Base-by-base conservation (phyloP, 495 filamentous ascomycete species). In the Astrothelium macrocarpum region DNA sequence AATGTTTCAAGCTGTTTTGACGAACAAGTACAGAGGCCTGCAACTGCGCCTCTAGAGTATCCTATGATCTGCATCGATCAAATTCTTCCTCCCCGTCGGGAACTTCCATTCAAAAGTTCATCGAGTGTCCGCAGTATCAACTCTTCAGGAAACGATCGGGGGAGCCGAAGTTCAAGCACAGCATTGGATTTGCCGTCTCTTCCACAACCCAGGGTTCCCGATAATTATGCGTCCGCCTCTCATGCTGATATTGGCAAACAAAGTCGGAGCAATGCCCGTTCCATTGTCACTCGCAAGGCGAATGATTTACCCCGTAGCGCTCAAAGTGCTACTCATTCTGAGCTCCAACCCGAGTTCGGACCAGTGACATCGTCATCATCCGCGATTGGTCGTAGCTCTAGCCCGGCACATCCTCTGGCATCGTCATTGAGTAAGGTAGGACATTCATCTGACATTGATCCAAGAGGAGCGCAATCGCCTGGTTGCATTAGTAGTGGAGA, bases 61-160 rank as follows among this genome's bases (percentile, higher is more conserved):
- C 10, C 16, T 25, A 26, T 43, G 26, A 32, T 62, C 26, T 58
- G 64, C 31, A 25, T 61, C 1, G 53, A 36, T 42, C 34, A 64
- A 32, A 23, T 61, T 2, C 60, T 78, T 34, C 75, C 74, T 23
- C 75, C 76, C n/a, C 67, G 59, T 49, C 72, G 74, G 29, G 73
- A 73, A 53, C 56, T 77, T 20, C 74, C 76, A 5, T 76, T 78
- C 60, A 62, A 64, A 43, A 68, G 67, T 11, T 53, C 67, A 16
- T 59, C 60, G 14, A 62, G 43, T 28, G 26, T 14, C 23, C 56
- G 43, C 16, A 65, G 31, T 16, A 16, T 56, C 29, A 64, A 56
- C 31, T 34, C 53, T 34, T 25, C 14, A 31, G 53, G 28, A 32
- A 56, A 56, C 7, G 49, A 29, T 59, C 49, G 34, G 28, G 20